Evolutionary conservation across 495 filamentous ascomycete species (phyloP).

Genomic region (Pseudevernia furfuracea): DNA sequence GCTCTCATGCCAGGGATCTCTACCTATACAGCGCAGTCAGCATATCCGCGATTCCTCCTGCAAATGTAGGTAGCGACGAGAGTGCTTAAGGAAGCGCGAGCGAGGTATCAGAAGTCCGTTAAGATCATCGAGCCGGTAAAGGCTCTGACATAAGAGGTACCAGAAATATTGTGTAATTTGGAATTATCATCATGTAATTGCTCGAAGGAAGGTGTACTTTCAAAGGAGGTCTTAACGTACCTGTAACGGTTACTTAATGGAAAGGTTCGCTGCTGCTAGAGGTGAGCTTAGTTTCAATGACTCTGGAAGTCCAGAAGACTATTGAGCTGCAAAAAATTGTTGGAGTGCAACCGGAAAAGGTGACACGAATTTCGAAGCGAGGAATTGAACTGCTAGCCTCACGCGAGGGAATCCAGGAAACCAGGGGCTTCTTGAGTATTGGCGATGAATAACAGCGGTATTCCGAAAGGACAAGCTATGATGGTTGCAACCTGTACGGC

Average conservation of each 20-base stretch:
- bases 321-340: too few species aligned
- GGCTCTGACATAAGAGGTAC: constrained; percentile 58
- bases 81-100: background rate
- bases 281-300: background rate
- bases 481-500: too few species aligned
- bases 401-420: too few species aligned
- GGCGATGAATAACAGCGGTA: too few species aligned
- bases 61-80: background rate
- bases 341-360: too few species aligned
- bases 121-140: constrained; percentile 50
- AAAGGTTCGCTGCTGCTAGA: background rate
- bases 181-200: constrained; percentile 43
- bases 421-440: too few species aligned
- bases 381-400: too few species aligned
- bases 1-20: too few species aligned
- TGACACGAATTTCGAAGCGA: too few species aligned
- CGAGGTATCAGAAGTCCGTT: constrained; percentile 50
- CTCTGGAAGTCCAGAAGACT: too few species aligned
- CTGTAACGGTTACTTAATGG: background rate
- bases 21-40: too few species aligned
- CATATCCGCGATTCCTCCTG: background rate
- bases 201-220: background rate
- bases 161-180: constrained; percentile 42
- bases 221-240: constrained; percentile 8
- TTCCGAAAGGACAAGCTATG: too few species aligned